phyloP scores from a whole-genome alignment of 805 yeast species.

The Candida multigemmis region DNA sequence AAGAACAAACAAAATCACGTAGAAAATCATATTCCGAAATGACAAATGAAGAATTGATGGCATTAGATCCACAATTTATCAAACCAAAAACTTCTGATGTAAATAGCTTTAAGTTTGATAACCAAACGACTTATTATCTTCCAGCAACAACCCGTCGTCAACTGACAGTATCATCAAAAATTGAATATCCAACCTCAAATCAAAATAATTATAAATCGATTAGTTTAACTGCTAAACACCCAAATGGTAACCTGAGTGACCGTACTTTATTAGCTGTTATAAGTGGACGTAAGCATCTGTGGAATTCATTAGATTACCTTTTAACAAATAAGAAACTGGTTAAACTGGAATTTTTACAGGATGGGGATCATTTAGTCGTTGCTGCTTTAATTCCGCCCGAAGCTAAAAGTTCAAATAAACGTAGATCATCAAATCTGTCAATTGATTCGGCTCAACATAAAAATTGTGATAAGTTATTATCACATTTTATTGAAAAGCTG shows the following conservation, averaged over 20 bases:
- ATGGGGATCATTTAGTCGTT: slow-evolving; percentile 31
- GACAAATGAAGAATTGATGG: slow-evolving; percentile 47
- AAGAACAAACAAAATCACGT: slow-evolving; percentile 6
- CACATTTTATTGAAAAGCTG: not conserved
- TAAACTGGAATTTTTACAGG: slow-evolving; percentile 14
- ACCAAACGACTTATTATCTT: slow-evolving; percentile 20
- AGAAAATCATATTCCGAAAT: slow-evolving; percentile 41
- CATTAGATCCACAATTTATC: slow-evolving; percentile 44
- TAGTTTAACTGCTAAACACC: slow-evolving; percentile 37
- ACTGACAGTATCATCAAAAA: slow-evolving; percentile 4
- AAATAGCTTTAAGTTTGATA: slow-evolving; percentile 36
- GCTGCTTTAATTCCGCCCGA: slow-evolving; percentile 21
- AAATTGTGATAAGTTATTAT: no score
- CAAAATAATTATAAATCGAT: slow-evolving; percentile 29
- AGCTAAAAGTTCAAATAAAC: slow-evolving; percentile 1
- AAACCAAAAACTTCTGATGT: slow-evolving; percentile 27
- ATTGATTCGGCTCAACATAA: no score
- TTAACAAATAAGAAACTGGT: slow-evolving; percentile 6
- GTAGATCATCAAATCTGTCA: no score
- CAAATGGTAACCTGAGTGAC: slow-evolving; percentile 8
- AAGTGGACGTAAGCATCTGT: slow-evolving; percentile 34
- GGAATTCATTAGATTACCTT: slow-evolving; percentile 35
- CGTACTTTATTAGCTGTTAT: slow-evolving; percentile 25
- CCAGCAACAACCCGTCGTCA: slow-evolving; percentile 8
- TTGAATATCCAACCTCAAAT: slow-evolving; percentile 19